Percentiles rank a stretch among this genome's conserved stretches.
Evolutionary conservation across 768 basidiomycete species (phyloP).

Genomic region (Antrodiella citrinella): DNA sequence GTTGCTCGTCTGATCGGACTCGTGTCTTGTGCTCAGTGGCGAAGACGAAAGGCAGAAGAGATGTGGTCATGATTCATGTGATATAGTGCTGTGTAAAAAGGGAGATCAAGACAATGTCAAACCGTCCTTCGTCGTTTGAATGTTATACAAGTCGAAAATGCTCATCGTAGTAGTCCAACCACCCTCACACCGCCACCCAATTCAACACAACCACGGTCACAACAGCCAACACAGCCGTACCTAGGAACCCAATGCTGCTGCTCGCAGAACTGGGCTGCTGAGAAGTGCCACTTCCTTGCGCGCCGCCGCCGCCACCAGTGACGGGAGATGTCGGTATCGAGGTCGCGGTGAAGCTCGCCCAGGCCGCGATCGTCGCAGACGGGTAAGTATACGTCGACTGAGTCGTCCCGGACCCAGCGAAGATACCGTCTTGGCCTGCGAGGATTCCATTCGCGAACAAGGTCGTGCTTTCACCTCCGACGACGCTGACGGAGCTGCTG

Average conservation of each 20-base stretch:
- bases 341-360: constrained; percentile 22
- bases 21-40: too few relatives aligned
- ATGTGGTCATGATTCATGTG: too few relatives aligned
- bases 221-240: background rate
- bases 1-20: too few relatives aligned
- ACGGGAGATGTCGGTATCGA: constrained; percentile 12
- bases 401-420: constrained; percentile 35
- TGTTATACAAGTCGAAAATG: too few relatives aligned
- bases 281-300: background rate
- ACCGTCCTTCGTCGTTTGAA: too few relatives aligned
- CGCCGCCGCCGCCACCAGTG: background rate
- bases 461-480: constrained; percentile 43
- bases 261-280: background rate
- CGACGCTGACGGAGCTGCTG: constrained; percentile 23
- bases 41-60: too few relatives aligned
- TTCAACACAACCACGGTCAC: background rate
- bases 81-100: too few relatives aligned
- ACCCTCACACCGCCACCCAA: background rate
- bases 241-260: background rate
- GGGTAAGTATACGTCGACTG: constrained; percentile 22
- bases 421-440: constrained; percentile 49
- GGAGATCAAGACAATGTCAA: too few relatives aligned
- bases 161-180: too few relatives aligned
- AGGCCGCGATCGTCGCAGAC: constrained; percentile 23
- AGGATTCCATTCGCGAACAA: constrained; percentile 36